A percentile compares a stretch with the other conserved stretches of the same genome.
These are phyloP conservation scores for Trichothecium sympodiale DNA, from an alignment of 2,329 filamentous ascomycete genomes.

Conservation along the genomic window DNA sequence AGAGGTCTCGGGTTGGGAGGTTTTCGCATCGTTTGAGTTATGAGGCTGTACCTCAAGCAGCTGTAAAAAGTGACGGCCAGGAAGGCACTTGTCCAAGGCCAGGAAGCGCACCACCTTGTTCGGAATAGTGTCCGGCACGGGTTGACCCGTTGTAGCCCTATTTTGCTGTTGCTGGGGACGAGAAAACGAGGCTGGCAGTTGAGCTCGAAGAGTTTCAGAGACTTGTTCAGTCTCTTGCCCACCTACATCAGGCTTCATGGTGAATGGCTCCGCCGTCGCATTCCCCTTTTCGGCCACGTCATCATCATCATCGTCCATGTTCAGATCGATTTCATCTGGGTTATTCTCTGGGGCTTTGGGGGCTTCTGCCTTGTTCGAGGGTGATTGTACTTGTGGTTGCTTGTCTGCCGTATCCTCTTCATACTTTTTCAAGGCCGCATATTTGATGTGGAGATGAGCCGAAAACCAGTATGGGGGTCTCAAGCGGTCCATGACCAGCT, in stretches of 20 bases:
- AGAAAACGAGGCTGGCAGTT: slow-evolving; percentile 67
- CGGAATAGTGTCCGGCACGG: slow-evolving; percentile 59
- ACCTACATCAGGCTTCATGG: slow-evolving; percentile 4
- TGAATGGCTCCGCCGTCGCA: slow-evolving; percentile 3
- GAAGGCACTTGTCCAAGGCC: slow-evolving; percentile 83
- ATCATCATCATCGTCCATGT: slow-evolving; percentile 43
- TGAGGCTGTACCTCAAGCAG: slow-evolving; percentile 52
- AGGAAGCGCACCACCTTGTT: slow-evolving; percentile 79
- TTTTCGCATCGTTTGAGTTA: slow-evolving; percentile 17
- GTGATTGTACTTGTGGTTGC: not conserved
- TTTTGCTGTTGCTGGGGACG: slow-evolving; percentile 13
- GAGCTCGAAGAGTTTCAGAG: slow-evolving; percentile 54
- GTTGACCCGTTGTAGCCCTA: slow-evolving; percentile 40
- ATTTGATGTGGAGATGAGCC: slow-evolving; percentile 88
- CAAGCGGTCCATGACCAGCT: slow-evolving; percentile 68
- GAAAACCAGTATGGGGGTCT: slow-evolving; percentile 85
- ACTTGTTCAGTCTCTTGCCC: slow-evolving; percentile 25
- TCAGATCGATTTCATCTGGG: slow-evolving; percentile 60
- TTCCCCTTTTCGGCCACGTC: slow-evolving; percentile 6
- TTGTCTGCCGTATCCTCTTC: slow-evolving; percentile 22
- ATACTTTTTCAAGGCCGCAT: slow-evolving; percentile 56
- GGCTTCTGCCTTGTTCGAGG: not conserved
- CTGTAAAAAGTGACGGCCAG: slow-evolving; percentile 71
- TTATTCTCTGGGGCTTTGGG: slow-evolving; percentile 29
- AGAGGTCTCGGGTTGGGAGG: slow-evolving; percentile 9